These are phyloP conservation scores for Pleurotus ostreatus DNA, from an alignment of 768 basidiomycete species.

Conservation along the genomic window DNA sequence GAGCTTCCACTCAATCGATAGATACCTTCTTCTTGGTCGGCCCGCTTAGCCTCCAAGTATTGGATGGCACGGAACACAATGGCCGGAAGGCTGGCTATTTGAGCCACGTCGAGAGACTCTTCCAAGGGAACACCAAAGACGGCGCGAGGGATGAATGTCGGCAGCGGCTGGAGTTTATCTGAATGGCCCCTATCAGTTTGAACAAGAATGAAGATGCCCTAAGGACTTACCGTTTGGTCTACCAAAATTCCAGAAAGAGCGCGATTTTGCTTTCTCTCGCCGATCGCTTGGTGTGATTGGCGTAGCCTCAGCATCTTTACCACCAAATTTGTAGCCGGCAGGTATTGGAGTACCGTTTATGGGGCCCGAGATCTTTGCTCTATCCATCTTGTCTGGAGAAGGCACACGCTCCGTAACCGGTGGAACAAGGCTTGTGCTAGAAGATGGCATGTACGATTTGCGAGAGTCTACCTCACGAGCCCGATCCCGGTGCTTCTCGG, in stretches of 20 bases:
- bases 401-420: constrained; percentile 46
- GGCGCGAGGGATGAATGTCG: constrained; percentile 49
- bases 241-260: constrained; percentile 92
- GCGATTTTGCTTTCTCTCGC: constrained; percentile 88
- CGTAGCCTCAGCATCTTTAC: constrained; percentile 56
- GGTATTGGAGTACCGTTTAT: constrained; percentile 83
- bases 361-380: constrained; percentile 88
- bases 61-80: constrained; percentile 95
- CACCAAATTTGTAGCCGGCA: constrained; percentile 85
- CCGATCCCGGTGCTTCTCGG: constrained; percentile 16
- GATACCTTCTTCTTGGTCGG: constrained; percentile 96
- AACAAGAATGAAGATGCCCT: constrained; percentile 8
- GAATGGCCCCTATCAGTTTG: constrained; percentile 14
- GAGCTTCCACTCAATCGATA: constrained; percentile 94
- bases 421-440: background rate
- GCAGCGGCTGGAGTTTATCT: constrained; percentile 25
- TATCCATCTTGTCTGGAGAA: constrained; percentile 52
- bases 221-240: constrained; percentile 45
- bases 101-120: constrained; percentile 84
- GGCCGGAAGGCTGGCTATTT: constrained; percentile 88
- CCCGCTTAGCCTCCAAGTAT: constrained; percentile 90
- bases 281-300: constrained; percentile 51
- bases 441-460: background rate
- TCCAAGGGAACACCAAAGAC: constrained; percentile 89
- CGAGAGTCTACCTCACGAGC: constrained; percentile 1